Conservation (phyloP, 2,329 filamentous ascomycete genomes). For the Pseudogymnoascus sp. region DNA sequence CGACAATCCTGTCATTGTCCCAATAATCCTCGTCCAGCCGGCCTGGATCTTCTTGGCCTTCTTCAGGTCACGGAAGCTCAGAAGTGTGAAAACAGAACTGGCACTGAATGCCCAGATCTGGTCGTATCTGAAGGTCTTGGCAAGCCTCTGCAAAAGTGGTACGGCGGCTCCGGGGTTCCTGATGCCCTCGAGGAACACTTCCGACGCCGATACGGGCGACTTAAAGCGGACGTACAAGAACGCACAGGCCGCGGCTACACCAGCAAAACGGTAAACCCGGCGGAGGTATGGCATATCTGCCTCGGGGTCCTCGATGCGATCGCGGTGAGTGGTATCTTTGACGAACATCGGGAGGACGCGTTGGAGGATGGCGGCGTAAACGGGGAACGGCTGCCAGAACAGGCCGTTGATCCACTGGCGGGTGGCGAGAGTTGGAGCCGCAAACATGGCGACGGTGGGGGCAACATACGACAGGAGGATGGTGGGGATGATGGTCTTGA, state of each 20-base stretch:
- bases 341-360: conserved; percentile 16
- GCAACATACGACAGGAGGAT: conserved; percentile 23
- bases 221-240: conserved; percentile 18
- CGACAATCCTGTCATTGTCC: conserved; percentile 15
- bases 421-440: conserved; percentile 16
- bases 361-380: conserved; percentile 20
- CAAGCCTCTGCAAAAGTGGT: conserved; percentile 12
- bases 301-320: conserved; percentile 19
- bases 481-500: conserved; percentile 27
- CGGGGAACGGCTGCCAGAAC: conserved; percentile 20
- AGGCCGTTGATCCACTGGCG: conserved; percentile 24
- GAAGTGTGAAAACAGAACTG: conserved; percentile 26
- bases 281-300: conserved; percentile 25
- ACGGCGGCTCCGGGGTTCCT: conserved; percentile 19
- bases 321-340: conserved; percentile 19
- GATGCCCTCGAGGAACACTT: conserved; percentile 24
- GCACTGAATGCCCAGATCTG: conserved; percentile 22
- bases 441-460: conserved; percentile 23
- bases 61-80: conserved; percentile 31
- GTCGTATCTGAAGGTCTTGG: conserved; percentile 20
- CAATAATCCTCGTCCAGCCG: conserved; percentile 23
- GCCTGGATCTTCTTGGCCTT: conserved; percentile 23
- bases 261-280: conserved; percentile 18
- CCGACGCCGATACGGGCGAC: conserved; percentile 17
- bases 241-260: conserved; percentile 7